phyloP scores from a whole-genome alignment of 495 filamentous ascomycete species.

The Penicillium antarcticum region DNA sequence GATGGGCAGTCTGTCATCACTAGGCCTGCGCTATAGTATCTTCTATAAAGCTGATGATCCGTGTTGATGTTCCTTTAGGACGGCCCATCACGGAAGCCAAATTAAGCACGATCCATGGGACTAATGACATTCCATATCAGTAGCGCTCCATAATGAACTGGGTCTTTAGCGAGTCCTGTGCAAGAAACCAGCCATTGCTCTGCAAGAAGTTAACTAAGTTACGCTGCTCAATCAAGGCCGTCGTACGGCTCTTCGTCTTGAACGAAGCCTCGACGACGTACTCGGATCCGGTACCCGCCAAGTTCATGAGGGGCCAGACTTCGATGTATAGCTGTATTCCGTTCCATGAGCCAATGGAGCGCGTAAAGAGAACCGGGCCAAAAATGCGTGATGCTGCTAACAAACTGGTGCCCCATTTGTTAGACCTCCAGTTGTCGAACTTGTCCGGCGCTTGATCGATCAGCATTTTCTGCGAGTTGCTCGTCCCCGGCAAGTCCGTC shows the following conservation, averaged over 20 bases:
- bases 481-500: conserved; percentile 5
- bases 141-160: conserved; percentile 6
- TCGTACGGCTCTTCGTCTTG: conserved; percentile 4
- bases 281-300: conserved; percentile 4
- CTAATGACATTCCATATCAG: too few relatives aligned
- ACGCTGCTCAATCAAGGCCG: conserved; percentile 3
- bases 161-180: conserved; percentile 3
- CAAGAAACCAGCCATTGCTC: conserved; percentile 3
- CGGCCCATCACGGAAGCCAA: too few relatives aligned
- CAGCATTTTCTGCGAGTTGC: conserved; percentile 10
- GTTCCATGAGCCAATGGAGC: background rate
- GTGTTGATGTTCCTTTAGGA: too few relatives aligned
- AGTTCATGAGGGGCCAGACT: conserved; percentile 5
- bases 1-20: too few relatives aligned
- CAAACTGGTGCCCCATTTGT: conserved; percentile 8
- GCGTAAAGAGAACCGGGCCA: conserved; percentile 8
- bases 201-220: conserved; percentile 6
- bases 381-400: conserved; percentile 9
- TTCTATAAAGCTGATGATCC: too few relatives aligned
- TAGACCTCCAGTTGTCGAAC: conserved; percentile 11
- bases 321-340: too few relatives aligned
- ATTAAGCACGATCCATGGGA: too few relatives aligned
- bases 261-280: conserved; percentile 12
- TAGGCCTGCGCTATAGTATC: too few relatives aligned
- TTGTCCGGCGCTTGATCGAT: conserved; percentile 10